Evolutionary conservation across 2,329 filamentous ascomycete genomes (phyloP), one percentile per base, ranked within the genome.

Genomic region (Sarocladium brachiariae): DNA sequence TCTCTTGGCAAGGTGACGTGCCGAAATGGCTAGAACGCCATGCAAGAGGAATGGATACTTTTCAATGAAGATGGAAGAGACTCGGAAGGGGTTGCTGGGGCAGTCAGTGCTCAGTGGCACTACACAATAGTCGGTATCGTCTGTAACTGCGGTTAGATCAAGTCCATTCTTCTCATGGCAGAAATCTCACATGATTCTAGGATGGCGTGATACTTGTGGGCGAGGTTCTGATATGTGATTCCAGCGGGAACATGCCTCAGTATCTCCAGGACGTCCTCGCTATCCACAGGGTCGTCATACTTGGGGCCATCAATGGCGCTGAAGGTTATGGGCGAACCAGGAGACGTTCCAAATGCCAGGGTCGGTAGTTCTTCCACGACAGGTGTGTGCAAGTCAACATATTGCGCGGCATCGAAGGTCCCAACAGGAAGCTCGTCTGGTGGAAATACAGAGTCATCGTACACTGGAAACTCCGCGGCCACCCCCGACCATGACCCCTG

Each of bases 41-140:
- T 47, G 43, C 24, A 47, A 23, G 18, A 47, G 43, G 27, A 47
- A 47, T 5, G 43, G 43, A 16, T 47, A 47, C 25, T 47, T 47
- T 13, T 47, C 43, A 14, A 47, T 31, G 7, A 18, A 31, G n/a
- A 30, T 47, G 10, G 43, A 23, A 47, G 43, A 47, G 25, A 47
- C 27, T 33, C 43, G 43, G 43, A 33, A 47, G 11, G 43, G 43
- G 16, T 47, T 47, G 43, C 43, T 47, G 2, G 43, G 43, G 33
- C 43, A 47, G 43, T 47, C 43, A 14, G 43, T 47, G 25, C 43
- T 47, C 7, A 47, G 16, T 9, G 43, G 43, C 24, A 47, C 43
- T 14, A 47, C 43, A 14, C 43, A 47, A 33, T 47, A 47, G 14
- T 47, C 33, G 4, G 43, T 31, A 25, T 47, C 33, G 16, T 47